Evolutionary conservation across 2,329 filamentous ascomycete genomes (phyloP).

Genomic region (Aspergillus arachidicola): DNA sequence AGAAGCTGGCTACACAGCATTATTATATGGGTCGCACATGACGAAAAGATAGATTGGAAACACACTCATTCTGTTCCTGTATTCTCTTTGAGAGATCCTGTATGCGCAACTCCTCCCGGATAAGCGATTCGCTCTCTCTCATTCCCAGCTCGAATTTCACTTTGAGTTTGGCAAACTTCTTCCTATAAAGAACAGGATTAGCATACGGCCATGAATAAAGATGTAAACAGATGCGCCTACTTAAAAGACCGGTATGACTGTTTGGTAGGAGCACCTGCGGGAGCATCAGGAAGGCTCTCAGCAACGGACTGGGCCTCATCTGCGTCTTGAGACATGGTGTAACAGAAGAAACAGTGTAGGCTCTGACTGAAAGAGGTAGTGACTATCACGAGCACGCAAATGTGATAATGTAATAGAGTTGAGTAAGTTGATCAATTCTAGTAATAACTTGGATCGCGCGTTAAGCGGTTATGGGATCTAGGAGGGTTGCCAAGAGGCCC

Average conservation of each 20-base stretch:
- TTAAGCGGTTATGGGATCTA: background rate
- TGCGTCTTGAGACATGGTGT: constrained; percentile 37
- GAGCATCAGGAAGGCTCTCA: constrained; percentile 37
- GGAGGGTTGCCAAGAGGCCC: constrained; percentile 6
- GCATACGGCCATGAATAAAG: background rate
- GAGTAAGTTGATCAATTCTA: background rate
- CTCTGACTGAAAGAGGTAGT: background rate
- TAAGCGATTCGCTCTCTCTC: constrained; percentile 64
- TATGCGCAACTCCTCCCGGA: constrained; percentile 79
- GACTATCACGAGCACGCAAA: background rate
- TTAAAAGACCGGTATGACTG: constrained; percentile 70
- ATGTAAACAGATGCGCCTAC: constrained; percentile 33
- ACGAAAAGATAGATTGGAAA: constrained; percentile 12
- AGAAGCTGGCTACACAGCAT: constrained; percentile 71
- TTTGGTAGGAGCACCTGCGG: constrained; percentile 45
- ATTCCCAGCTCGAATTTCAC: constrained; percentile 79
- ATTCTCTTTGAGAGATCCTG: constrained; percentile 79
- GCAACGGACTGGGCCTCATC: constrained; percentile 30
- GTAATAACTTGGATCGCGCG: background rate
- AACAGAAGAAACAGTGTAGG: background rate
- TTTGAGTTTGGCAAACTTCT: constrained; percentile 91
- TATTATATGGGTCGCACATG: constrained; percentile 8
- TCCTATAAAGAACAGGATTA: constrained; percentile 45
- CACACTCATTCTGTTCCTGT: constrained; percentile 90
- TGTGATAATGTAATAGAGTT: background rate